Base-by-base conservation (phyloP, 2,329 filamentous ascomycete genomes). In the Fusarium aywerte region DNA sequence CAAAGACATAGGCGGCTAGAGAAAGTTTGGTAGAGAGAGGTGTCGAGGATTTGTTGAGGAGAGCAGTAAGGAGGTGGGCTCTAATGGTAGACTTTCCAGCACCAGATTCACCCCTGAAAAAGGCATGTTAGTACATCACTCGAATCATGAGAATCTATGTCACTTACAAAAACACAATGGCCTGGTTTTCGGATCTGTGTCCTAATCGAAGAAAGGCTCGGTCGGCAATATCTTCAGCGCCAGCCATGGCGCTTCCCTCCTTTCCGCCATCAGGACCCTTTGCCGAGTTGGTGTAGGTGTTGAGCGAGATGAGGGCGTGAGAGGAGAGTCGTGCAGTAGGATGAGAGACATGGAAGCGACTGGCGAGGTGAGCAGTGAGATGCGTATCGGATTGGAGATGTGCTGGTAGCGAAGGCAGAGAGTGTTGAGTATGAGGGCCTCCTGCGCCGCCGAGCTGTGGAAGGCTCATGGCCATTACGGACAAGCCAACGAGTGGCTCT, bases 81-180 rank as follows among this genome's bases (percentile, higher is more conserved):
- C 96, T 90, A 74, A 98, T 84, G 0, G 96, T 99, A 0, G 96
- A 97, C 82, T 99, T 99, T 73, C 96, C 96, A 31, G 96, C 90
- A 43, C 96, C 96, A 58, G 93, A 97, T 85, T 99, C 96, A 79
- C 96, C 96, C 69, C 94, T 97, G 43, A 45, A 11, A 9, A 13
- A 16, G 12, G 2, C 23, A 58, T 42, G 64, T 78, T 61, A 74
- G 71, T 75, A 35, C 39, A 18, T 11, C n/a, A 7, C 8, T 13
- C n/a, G 11, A 21, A 12, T 4, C 29, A 18, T 20, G 43, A 40
- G 18, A 38, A 10, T 15, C 8, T n/a, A 23, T 10, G 29, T 8
- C 6, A 61, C 35, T 87, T 86, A 97, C 93, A 99, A 81, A 73
- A 99, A 98, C 4, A 97, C 85, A 51, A 97, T 83, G 2, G 94